Conservation (phyloP, 108 stramenopile species). For the Pseudonitzschia multistriata region DNA sequence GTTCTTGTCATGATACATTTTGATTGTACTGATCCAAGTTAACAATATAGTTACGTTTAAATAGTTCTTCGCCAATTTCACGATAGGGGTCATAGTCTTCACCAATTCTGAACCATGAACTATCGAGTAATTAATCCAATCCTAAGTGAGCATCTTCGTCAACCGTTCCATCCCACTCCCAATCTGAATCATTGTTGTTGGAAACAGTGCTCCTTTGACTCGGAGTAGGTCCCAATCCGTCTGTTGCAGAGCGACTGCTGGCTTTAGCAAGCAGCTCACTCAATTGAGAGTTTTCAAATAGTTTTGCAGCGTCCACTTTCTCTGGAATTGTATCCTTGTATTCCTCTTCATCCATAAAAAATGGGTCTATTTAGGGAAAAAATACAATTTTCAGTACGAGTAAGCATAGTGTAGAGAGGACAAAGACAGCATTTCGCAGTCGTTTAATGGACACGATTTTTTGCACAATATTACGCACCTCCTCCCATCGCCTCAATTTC, state of each 20-base stretch:
- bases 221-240: slow-evolving; percentile 26
- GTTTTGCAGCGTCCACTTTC: neutral
- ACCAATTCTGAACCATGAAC: no score
- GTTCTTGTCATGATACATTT: neutral
- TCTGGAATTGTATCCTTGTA: neutral
- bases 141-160: slow-evolving; percentile 39
- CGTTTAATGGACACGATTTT: neutral
- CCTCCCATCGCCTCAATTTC: slow-evolving; percentile 42
- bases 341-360: slow-evolving; percentile 24
- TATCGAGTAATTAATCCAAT: slow-evolving; percentile 5
- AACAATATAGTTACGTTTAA: neutral
- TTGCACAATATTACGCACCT: slow-evolving; percentile 6
- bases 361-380: slow-evolving; percentile 15
- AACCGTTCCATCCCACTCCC: slow-evolving; percentile 40
- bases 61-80: no score
- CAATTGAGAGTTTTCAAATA: neutral
- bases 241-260: slow-evolving; percentile 6
- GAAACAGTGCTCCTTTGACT: neutral
- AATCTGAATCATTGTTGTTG: neutral
- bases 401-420: no score
- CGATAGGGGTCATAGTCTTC: no score
- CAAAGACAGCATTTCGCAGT: no score
- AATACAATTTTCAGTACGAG: neutral
- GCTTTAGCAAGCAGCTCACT: neutral
- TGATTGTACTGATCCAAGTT: neutral